Evolutionary conservation across 257 asterid genomes (phyloP), one percentile per base, ranked within the genome.

Genomic region (Solanum ahanhuiri): DNA sequence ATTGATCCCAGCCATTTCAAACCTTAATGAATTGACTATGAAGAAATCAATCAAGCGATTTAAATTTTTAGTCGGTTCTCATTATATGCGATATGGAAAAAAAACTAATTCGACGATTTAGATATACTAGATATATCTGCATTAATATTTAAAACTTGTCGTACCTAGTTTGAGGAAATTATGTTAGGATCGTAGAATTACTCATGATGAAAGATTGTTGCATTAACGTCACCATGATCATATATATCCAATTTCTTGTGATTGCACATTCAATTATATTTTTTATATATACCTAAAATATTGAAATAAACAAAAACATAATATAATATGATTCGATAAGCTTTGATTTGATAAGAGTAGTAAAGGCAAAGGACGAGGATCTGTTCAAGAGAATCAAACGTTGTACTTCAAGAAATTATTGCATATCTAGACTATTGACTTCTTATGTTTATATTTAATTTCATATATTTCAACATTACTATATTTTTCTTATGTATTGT

Each of bases 381-480:
- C 23, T 79, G 25, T 45, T 41, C 25, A 18, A 82, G 70, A 54
- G 79, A 71, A 81, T 87, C 67, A 69, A 69, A 35, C 9, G 9
- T 37, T 69, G 88, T 69, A 51, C 86, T 39, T 86, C 37, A 34
- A 75, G 71, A 67, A 66, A 83, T 88, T 84, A 86, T 84, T 82
- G 66, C 89, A 86, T 86, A 88, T 87, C 91, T 85, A 86, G 64
- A 22, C 10, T 75, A 28, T 87, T 87, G 89, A 85, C 91, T 57
- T 91, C 48, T 81, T 67, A 82, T 84, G 66, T 31, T 35, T 84
- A 70, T 81, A 35, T 12, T 7, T 34, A 28, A 28, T 28, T 28
- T 28, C 30, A 28, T 28, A 28, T 2, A 4, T 45, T 45, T 45
- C 4, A 45, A 43, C 17, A 9, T 25, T 45, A 76, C 18, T 43